Percentiles rank a stretch among this genome's conserved stretches.
Conservation (phyloP, 2,329 filamentous ascomycete genomes). For the Penicillium concentricum region DNA sequence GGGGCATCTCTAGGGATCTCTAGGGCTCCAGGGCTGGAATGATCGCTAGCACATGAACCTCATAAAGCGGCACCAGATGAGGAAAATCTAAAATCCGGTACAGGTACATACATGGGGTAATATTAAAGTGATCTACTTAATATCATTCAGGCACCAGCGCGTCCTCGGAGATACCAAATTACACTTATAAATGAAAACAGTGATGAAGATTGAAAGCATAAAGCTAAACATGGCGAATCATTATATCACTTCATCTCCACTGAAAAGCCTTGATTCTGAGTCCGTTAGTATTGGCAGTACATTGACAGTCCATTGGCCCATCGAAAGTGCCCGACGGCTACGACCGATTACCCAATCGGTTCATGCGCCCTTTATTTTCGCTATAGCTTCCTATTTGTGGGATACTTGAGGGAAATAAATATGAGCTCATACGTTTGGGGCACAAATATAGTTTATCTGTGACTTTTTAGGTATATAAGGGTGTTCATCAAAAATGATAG, state of each 20-base stretch:
- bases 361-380: not conserved
- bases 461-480: not conserved
- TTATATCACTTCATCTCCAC: not conserved
- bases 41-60: no score
- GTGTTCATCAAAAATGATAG: not conserved
- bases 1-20: no score
- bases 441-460: not conserved
- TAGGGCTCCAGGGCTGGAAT: no score
- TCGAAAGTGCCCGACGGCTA: constrained; percentile 8
- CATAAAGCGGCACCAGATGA: not conserved
- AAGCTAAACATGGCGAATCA: constrained; percentile 6
- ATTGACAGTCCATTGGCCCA: not conserved
- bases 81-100: not conserved
- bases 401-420: not conserved
- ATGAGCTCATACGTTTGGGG: not conserved
- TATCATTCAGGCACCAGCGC: constrained; percentile 5
- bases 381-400: not conserved
- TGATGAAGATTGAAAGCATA: not conserved
- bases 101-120: not conserved
- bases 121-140: not conserved
- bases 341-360: constrained; percentile 8
- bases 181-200: not conserved
- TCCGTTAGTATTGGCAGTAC: not conserved
- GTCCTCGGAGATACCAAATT: constrained; percentile 6
- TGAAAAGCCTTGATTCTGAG: not conserved